Percentiles rank a stretch among this genome's conserved stretches.
phyloP scores from a whole-genome alignment of 2,329 filamentous ascomycete genomes.

The Scytalidium lignicola region DNA sequence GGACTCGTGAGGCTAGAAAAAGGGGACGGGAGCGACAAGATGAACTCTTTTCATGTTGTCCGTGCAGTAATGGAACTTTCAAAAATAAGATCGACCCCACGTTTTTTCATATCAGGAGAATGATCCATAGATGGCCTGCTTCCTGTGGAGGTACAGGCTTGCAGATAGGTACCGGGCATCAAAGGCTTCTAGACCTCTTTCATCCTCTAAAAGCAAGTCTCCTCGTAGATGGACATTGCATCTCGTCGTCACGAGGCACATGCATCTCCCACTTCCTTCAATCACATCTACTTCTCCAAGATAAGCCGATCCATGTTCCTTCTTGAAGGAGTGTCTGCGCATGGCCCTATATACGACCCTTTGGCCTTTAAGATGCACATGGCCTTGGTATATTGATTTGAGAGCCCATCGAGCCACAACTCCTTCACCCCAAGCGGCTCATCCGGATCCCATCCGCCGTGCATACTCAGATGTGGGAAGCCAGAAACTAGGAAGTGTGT shows the following conservation, averaged over 20 bases:
- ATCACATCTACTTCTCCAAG: too few species aligned
- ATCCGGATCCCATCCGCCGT: neutral
- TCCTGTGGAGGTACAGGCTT: neutral
- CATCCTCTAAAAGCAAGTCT: too few species aligned
- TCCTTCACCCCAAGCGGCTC: neutral
- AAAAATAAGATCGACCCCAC: neutral
- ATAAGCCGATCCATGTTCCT: too few species aligned
- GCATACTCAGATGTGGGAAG: neutral
- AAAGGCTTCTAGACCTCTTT: too few species aligned
- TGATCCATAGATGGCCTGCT: neutral
- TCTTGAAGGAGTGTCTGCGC: too few species aligned
- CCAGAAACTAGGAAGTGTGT: neutral
- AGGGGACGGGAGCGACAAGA: neutral
- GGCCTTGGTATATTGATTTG: neutral
- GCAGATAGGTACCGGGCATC: too few species aligned
- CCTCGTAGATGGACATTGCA: too few species aligned
- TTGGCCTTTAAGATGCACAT: neutral
- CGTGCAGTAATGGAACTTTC: neutral
- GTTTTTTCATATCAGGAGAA: neutral
- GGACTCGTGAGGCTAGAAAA: neutral
- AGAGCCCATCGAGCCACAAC: neutral
- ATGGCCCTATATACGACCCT: neutral
- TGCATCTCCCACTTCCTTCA: too few species aligned
- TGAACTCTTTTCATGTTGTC: neutral
- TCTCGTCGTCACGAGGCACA: too few species aligned